Percentiles rank a stretch among this genome's conserved stretches.
Evolutionary conservation across 148 eudicot genomes (phyloP).

Genomic region (Rhododendron kiyosumense): DNA sequence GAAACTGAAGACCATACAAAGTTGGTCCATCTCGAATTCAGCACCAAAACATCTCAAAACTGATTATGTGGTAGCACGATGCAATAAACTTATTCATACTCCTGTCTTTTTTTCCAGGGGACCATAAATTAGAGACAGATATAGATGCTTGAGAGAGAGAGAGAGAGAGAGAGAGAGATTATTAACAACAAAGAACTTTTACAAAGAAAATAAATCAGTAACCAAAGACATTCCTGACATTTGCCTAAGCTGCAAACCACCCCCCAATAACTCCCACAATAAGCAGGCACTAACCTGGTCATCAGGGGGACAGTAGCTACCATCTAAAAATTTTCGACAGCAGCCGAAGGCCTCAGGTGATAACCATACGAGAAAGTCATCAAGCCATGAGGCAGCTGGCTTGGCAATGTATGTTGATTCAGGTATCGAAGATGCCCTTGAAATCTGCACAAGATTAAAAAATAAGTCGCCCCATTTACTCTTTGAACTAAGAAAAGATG

Average conservation of each 20-base stretch:
- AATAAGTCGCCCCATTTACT: background rate
- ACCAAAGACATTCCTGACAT: background rate
- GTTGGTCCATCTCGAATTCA: background rate
- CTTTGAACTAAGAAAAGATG: background rate
- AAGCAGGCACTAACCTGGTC: conserved; percentile 47
- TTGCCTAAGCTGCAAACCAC: background rate
- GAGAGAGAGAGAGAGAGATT: background rate
- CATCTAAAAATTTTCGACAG: conserved; percentile 59
- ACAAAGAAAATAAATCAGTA: conserved; percentile 2
- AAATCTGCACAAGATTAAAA: conserved; percentile 39
- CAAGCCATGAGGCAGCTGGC: conserved; percentile 83
- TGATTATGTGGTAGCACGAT: background rate
- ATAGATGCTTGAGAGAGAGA: background rate
- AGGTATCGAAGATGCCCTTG: conserved; percentile 60
- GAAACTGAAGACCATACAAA: background rate
- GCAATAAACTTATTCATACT: background rate
- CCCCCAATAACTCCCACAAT: background rate
- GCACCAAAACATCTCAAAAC: background rate
- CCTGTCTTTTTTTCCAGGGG: background rate
- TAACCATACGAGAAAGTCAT: conserved; percentile 78
- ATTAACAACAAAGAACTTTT: background rate
- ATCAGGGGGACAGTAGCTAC: conserved; percentile 70
- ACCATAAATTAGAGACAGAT: background rate
- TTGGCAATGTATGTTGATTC: conserved; percentile 63
- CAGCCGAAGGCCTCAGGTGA: conserved; percentile 84